Evolutionary conservation across 495 filamentous ascomycete genomes (phyloP), one percentile per base, ranked within the genome.

Genomic region (Penicillium maclennaniae): DNA sequence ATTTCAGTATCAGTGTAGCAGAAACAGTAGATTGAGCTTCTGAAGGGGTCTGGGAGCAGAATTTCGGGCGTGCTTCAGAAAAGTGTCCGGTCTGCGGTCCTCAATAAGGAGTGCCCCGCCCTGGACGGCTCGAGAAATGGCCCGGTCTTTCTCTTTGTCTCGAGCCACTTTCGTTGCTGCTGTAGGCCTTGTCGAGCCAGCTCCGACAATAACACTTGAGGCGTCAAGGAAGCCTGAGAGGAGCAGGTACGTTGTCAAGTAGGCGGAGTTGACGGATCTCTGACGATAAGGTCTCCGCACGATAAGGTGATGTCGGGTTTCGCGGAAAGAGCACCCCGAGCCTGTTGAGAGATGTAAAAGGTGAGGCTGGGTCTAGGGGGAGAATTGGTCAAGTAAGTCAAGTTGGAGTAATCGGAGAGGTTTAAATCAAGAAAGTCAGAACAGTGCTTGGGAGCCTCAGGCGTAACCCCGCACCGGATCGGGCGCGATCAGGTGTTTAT

Each of bases 231-330:
- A 49, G 38, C 26, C 38, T 49, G 25, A 17, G 8, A 42, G 38
- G 38, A 42, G 14, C 8, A 23, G 38, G 47, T 23, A 27, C 16
- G 15, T 45, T 4, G 42, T 40, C n/a, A 10, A 34, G 34, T 41
- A 17, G 37, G 26, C 19, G 26, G 48, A 31, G 37, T 48, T 48
- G 49, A 56, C 47, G 48, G 50, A 36, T 38, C 20, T 15, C 49
- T 59, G 57, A 60, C 58, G 58, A 61, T 56, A 61, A 61, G 54
- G 31, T 43, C 58, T 51, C 50, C 56, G 54, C 46, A 50, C 58
- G 58, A 61, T 61, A 61, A 60, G 53, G 40, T 23, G 53, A 10
- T 16, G 48, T 42, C 48, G 44, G 54, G 38, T 47, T 41, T 50
- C 25, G 41, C 49, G 47, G 50, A 47, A 34, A 34, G 43, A 25